Base-by-base conservation (phyloP, 2,329 filamentous ascomycete species). In the Aspergillus pseudoviridinutans region DNA sequence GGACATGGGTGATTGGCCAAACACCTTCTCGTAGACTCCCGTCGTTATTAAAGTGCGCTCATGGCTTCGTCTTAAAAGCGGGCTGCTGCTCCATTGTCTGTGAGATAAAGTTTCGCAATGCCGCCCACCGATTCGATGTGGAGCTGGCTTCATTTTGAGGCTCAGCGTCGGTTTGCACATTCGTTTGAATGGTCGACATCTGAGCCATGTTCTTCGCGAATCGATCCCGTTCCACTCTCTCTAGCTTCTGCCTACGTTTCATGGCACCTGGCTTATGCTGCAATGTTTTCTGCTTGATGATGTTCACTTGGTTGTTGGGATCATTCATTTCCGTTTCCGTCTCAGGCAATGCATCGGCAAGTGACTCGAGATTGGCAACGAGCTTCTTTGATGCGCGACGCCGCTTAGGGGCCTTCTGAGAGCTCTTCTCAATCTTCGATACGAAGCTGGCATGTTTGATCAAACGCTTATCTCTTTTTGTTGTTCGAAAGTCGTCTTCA, bases 61-160 rank as follows among this genome's bases (percentile, higher is more conserved):
- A 72, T 58, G 71, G 66, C 28, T 66, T 65, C 17, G 59, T 55
- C 44, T 80, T 73, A 70, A 96, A 96, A 3, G 88, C 90, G 14
- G 88, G 85, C 66, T 93, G 93, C 74, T 91, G 89, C 76, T 96
- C 91, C 87, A 96, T 91, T 1, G 91, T 97, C 46, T 87, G 83
- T 1, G 90, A 88, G 53, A 97, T 95, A 70, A 93, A 95, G 9
- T 81, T 86, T 66, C 92, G 85, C 73, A 97, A 72, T 17, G 91
- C 91, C 29, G 89, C 89, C 89, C 91, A 97, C 55, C 89, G 80
- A 66, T 81, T 85, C 9, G 83, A 77, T 17, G 82, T 85, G 1
- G 75, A 64, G 28, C 64, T 63, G 20, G 68, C 25, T 32, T 59
- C 62, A 32, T 59, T 27, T 29, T 58, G 58, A 24, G 63, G 27